phyloP scores from a whole-genome alignment of 176 grass and related monocot species.

The Aegilops speltoides region DNA sequence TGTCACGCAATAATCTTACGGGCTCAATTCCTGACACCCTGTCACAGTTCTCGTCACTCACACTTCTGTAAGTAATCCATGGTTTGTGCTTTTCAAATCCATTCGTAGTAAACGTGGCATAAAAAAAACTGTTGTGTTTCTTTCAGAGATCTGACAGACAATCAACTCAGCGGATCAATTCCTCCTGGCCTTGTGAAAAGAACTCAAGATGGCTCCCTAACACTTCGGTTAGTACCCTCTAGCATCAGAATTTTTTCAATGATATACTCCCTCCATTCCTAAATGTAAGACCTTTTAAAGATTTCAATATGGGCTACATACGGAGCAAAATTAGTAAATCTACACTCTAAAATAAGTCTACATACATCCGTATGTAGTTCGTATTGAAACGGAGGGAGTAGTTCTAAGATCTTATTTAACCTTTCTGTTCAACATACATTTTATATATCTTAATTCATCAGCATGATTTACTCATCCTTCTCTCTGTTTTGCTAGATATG shows the following conservation, averaged over 20 bases:
- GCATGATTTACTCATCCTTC: neutral
- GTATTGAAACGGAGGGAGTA: too few species aligned
- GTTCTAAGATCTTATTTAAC: neutral
- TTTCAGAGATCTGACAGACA: slow-evolving; percentile 57
- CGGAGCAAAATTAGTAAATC: too few species aligned
- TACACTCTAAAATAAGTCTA: too few species aligned
- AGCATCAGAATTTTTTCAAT: too few species aligned
- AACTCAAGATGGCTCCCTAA: slow-evolving; percentile 42
- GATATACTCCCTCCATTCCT: too few species aligned
- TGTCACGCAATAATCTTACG: slow-evolving; percentile 66
- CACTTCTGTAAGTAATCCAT: slow-evolving; percentile 46
- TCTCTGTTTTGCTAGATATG: slow-evolving; percentile 32
- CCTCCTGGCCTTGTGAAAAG: slow-evolving; percentile 44
- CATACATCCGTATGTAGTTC: too few species aligned
- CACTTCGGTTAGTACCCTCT: slow-evolving; percentile 28
- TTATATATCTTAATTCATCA: neutral
- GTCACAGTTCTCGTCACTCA: slow-evolving; percentile 34
- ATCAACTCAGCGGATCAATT: slow-evolving; percentile 46
- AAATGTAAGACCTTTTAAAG: too few species aligned
- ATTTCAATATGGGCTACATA: too few species aligned
- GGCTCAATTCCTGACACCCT: slow-evolving; percentile 55
- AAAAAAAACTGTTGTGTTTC: neutral
- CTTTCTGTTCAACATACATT: neutral
- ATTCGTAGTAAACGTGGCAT: neutral
- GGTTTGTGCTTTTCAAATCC: neutral